Base-by-base conservation (phyloP, 805 yeast species). In the Hermanozyma aechmeae region DNA sequence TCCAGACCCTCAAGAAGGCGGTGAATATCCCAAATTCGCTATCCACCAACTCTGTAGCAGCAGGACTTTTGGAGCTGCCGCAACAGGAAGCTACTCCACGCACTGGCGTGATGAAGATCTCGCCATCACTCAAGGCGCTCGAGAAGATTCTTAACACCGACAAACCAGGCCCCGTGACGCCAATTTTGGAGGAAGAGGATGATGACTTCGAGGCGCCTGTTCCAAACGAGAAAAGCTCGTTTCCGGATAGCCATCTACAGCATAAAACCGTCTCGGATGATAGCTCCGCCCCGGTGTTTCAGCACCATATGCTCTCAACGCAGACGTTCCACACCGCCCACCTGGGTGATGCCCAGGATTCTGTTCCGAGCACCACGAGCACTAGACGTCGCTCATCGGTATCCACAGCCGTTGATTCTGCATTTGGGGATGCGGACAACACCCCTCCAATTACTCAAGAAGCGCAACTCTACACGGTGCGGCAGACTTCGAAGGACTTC, bases 41-140 rank as follows among this genome's bases (percentile, higher is more conserved):
- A 20, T 52, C 55, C 30, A 37, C 55, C 4, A 42, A 40, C 16
- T 51, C 54, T 29, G 35, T 51, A 26, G 37, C 37, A 25, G 47
- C 44, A 3, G 36, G 42, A 23, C 27, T 43, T 12, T 23, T 30
- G 26, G 35, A 23, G 16, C 17, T 26, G 18, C 13, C 24, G n/a
- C 27, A 25, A 11, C 5, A 13, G 11, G 27, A 19, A 12, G n/a
- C n/a, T n/a, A n/a, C n/a, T n/a, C n/a, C n/a, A n/a, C n/a, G 29
- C 17, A 47, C 65, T 8, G 37, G 43, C 20, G 46, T 52, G 37
- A 61, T 61, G 60, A 51, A 50, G 31, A 43, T 43, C 16, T 57
- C 65, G 17, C 69, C 67, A 5, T 56, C 63, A 6, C 55, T 62
- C 45, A 54, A 56, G 37, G 65, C 66, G 10, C 46, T 62, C 33